Evolutionary conservation across 495 filamentous ascomycete genomes (phyloP).

Genomic region (Ramalina intermedia): DNA sequence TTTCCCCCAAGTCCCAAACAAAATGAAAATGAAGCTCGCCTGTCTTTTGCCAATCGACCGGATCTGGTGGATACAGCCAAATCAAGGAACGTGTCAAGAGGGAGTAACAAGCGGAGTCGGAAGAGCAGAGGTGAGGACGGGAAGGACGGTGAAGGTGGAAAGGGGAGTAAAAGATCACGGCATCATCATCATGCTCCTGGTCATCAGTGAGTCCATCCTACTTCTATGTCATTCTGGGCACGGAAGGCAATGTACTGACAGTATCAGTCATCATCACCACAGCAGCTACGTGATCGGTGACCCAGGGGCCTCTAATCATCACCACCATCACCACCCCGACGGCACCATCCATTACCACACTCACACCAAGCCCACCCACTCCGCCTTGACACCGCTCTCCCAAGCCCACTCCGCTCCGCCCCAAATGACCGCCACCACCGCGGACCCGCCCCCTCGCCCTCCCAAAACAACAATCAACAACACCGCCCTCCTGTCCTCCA

Average conservation of each 20-base stretch:
- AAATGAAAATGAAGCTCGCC: conserved; percentile 18
- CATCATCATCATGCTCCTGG: conserved; percentile 51
- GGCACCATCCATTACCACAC: conserved; percentile 33
- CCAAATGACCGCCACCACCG: conserved; percentile 8
- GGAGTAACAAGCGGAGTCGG: conserved; percentile 37
- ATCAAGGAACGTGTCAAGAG: conserved; percentile 35
- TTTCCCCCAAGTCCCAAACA: conserved; percentile 37
- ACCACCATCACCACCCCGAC: conserved; percentile 38
- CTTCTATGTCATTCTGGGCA: neutral
- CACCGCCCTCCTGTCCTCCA: conserved; percentile 50
- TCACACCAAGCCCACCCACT: conserved; percentile 19
- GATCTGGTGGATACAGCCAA: conserved; percentile 26
- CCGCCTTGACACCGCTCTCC: conserved; percentile 5
- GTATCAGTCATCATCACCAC: conserved; percentile 59
- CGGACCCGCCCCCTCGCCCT: conserved; percentile 34
- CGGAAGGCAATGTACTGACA: conserved; percentile 13
- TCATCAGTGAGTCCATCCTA: conserved; percentile 34
- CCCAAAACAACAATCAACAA: conserved; percentile 48
- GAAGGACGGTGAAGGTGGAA: conserved; percentile 39
- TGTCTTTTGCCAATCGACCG: conserved; percentile 5
- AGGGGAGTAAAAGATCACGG: conserved; percentile 38
- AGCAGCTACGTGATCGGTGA: conserved; percentile 29
- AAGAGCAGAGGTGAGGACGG: conserved; percentile 39
- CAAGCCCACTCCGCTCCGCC: conserved; percentile 10
- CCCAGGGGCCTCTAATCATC: conserved; percentile 28